phyloP scores from a whole-genome alignment of 176 grass and related monocot species.

The Typha latifolia region DNA sequence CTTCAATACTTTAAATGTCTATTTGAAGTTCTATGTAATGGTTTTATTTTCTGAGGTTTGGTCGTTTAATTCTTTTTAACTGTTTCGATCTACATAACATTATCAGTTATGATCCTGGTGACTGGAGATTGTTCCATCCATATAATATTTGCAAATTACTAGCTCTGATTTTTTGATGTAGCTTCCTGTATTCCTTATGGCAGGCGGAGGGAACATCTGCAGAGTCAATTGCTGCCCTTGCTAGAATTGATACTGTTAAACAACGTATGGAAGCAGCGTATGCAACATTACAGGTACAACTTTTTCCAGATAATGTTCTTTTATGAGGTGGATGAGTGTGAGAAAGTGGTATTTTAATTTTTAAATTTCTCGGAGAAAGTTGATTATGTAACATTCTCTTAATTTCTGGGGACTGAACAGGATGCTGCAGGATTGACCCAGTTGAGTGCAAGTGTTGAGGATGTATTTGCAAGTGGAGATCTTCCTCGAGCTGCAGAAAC shows the following conservation, averaged over 20 bases:
- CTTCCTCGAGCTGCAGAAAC: conserved; percentile 93
- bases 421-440: conserved; percentile 95
- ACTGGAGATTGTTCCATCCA: background rate
- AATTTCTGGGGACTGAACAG: conserved; percentile 26
- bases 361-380: background rate
- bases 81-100: background rate
- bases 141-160: conserved; percentile 1
- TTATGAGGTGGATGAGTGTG: background rate
- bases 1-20: background rate
- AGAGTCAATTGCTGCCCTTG: conserved; percentile 86
- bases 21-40: no score
- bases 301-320: background rate
- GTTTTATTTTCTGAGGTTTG: background rate
- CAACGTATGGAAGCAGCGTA: conserved; percentile 95
- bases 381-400: conserved; percentile 13
- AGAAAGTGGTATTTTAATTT: background rate
- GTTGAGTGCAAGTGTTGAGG: conserved; percentile 91
- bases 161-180: background rate
- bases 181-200: conserved; percentile 5
- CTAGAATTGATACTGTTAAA: conserved; percentile 87
- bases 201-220: conserved; percentile 96
- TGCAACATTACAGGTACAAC: conserved; percentile 72
- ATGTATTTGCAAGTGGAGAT: conserved; percentile 99
- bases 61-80: background rate
- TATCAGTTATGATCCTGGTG: background rate